A percentile compares a stretch with the other conserved stretches of the same genome.
Evolutionary conservation across 305 asterid genomes (phyloP).

Genomic region (Salvia sclarea): DNA sequence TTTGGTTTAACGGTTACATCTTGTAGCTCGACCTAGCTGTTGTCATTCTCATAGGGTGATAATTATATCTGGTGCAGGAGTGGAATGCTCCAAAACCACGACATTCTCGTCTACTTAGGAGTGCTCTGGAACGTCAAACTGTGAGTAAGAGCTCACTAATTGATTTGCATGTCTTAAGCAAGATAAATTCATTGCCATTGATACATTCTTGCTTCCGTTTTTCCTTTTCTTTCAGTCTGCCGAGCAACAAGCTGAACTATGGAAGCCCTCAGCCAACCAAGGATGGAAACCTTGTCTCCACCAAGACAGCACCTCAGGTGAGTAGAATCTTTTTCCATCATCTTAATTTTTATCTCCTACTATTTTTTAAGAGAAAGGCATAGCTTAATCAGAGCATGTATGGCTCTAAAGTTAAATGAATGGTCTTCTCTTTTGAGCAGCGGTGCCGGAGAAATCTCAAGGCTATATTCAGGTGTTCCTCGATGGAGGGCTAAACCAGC

Average conservation of each 20-base stretch:
- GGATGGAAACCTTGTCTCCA: slow-evolving; percentile 61
- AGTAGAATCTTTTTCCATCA: slow-evolving; percentile 26
- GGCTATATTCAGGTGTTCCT: slow-evolving; percentile 89
- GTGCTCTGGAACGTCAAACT: slow-evolving; percentile 59
- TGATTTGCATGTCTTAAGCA: not conserved
- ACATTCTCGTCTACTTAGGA: slow-evolving; percentile 60
- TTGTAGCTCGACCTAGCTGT: not conserved
- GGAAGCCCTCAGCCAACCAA: slow-evolving; percentile 75
- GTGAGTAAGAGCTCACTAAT: slow-evolving; percentile 57
- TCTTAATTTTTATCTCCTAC: not conserved
- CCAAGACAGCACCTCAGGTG: slow-evolving; percentile 39
- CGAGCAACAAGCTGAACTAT: slow-evolving; percentile 56
- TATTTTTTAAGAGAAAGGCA: not conserved
- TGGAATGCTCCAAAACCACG: slow-evolving; percentile 78
- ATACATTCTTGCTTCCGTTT: slow-evolving; percentile 11
- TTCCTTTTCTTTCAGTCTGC: slow-evolving; percentile 33
- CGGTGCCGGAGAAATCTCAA: slow-evolving; percentile 47
- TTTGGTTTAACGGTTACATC: not conserved
- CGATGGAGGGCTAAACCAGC: slow-evolving; percentile 94
- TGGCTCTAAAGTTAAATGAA: not conserved
- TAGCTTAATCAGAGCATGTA: not conserved
- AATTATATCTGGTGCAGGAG: slow-evolving; percentile 52
- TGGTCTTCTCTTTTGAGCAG: slow-evolving; percentile 39
- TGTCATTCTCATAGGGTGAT: slow-evolving; percentile 19
- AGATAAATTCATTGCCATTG: not conserved